Evolutionary conservation across 805 yeast species (phyloP).

Genomic region (Kodamaea laetipori): DNA sequence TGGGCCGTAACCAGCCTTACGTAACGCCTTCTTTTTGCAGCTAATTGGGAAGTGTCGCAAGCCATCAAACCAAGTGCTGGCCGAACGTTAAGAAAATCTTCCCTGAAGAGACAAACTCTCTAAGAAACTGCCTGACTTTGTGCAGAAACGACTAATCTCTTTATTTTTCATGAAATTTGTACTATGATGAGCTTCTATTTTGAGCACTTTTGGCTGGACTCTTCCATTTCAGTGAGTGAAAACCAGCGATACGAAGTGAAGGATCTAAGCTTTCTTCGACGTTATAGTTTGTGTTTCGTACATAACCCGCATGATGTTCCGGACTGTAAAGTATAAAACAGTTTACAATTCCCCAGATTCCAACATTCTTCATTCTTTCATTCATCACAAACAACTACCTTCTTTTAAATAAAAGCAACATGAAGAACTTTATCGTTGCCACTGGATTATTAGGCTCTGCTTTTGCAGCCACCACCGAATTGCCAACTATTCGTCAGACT

Average conservation of each 20-base stretch:
- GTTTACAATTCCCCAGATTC: background rate
- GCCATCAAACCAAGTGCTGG: conserved; percentile 1
- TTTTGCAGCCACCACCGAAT: conserved; percentile 11
- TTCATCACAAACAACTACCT: conserved; percentile 1
- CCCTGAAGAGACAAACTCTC: background rate
- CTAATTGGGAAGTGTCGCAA: conserved; percentile 1
- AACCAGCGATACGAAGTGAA: conserved; percentile 4
- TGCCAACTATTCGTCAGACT: conserved; percentile 12
- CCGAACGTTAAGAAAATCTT: background rate
- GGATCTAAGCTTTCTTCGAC: background rate
- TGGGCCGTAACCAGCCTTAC: background rate
- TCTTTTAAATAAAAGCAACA: conserved; percentile 2
- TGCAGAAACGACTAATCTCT: background rate
- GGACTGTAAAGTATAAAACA: background rate
- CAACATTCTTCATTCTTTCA: background rate
- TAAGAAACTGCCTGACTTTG: background rate
- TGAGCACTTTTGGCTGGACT: background rate
- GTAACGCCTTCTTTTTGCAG: conserved; percentile 2
- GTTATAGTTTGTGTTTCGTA: background rate
- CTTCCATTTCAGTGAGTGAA: background rate
- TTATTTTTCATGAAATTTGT: background rate
- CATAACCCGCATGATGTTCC: background rate
- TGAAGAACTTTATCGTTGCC: conserved; percentile 9
- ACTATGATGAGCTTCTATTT: conserved; percentile 2
- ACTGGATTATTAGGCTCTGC: conserved; percentile 9